Percentiles rank a stretch among this genome's conserved stretches.
phyloP scores from a whole-genome alignment of 1,284 basidiomycete species.

The Schizophyllum commune region DNA sequence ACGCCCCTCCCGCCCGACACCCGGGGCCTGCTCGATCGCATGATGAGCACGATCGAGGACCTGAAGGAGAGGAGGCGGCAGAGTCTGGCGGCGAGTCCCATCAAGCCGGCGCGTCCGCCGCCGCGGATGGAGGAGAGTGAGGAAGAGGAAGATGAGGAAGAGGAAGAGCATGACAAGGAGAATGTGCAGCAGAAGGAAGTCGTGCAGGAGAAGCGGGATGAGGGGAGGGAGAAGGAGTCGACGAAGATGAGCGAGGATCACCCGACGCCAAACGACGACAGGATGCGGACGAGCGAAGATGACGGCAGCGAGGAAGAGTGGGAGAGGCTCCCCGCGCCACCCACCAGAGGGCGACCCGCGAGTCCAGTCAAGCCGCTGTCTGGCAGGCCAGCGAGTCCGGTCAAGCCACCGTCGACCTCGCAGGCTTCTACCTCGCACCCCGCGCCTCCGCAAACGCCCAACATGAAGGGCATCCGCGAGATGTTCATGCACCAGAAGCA shows the following conservation, averaged over 20 bases:
- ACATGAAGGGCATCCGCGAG: not conserved
- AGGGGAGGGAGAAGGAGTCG: too few relatives aligned
- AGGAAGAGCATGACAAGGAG: not conserved
- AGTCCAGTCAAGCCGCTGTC: too few relatives aligned
- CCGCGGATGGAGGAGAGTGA: not conserved
- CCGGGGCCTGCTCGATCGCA: not conserved
- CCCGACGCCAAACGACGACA: too few relatives aligned
- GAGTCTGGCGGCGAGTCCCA: not conserved
- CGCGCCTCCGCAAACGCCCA: not conserved
- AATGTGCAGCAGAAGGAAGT: too few relatives aligned
- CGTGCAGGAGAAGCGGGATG: too few relatives aligned
- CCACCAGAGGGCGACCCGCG: too few relatives aligned
- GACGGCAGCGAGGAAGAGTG: too few relatives aligned
- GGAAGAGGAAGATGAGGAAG: not conserved
- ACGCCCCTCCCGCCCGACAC: not conserved
- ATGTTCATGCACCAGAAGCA: not conserved
- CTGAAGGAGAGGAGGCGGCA: not conserved
- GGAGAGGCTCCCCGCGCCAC: too few relatives aligned
- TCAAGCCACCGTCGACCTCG: too few relatives aligned
- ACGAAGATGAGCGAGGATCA: too few relatives aligned
- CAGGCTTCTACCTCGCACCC: not conserved
- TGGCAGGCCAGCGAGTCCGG: too few relatives aligned
- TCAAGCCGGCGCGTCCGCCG: not conserved
- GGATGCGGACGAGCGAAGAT: too few relatives aligned
- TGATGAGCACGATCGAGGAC: not conserved